Conservation (phyloP, 345 rosid genomes). For the Aquilaria sinensis region DNA sequence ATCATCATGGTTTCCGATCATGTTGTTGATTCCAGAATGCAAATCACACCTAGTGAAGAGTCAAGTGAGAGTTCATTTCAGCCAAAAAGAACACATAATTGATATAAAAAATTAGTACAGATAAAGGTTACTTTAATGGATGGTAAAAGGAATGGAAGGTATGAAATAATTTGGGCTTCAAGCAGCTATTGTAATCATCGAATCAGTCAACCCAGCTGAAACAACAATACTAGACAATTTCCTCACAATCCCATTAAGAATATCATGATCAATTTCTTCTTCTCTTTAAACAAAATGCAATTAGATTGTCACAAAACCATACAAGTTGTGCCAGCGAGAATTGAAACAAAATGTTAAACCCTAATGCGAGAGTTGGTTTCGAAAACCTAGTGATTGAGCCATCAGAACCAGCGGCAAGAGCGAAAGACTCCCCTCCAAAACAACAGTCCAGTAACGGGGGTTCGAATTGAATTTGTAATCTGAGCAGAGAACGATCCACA, state of each 20-base stretch:
- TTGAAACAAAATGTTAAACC: background rate
- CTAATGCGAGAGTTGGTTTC: background rate
- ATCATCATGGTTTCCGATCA: conserved; percentile 64
- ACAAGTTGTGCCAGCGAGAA: background rate
- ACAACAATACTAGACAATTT: background rate
- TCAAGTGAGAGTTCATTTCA: too few relatives aligned
- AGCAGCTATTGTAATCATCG: too few relatives aligned
- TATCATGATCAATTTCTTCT: background rate
- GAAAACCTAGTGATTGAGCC: conserved; percentile 69
- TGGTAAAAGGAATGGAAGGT: background rate
- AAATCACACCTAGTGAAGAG: conserved; percentile 57
- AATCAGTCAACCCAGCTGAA: background rate
- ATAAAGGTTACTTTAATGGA: background rate
- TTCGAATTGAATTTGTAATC: conserved; percentile 34
- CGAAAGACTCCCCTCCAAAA: conserved; percentile 50
- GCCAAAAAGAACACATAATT: too few relatives aligned
- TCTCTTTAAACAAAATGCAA: background rate
- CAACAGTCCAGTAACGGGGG: conserved; percentile 86
- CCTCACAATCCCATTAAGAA: background rate
- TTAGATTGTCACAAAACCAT: background rate
- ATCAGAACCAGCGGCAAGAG: conserved; percentile 56
- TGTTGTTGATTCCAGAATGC: conserved; percentile 33
- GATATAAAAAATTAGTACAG: conserved; percentile 1
- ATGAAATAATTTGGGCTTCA: background rate
- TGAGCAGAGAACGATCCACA: conserved; percentile 53